A percentile compares a stretch with the other conserved stretches of the same genome.
Evolutionary conservation across 2,329 filamentous ascomycete species (phyloP).

Genomic region (Aspergillus japonicus): DNA sequence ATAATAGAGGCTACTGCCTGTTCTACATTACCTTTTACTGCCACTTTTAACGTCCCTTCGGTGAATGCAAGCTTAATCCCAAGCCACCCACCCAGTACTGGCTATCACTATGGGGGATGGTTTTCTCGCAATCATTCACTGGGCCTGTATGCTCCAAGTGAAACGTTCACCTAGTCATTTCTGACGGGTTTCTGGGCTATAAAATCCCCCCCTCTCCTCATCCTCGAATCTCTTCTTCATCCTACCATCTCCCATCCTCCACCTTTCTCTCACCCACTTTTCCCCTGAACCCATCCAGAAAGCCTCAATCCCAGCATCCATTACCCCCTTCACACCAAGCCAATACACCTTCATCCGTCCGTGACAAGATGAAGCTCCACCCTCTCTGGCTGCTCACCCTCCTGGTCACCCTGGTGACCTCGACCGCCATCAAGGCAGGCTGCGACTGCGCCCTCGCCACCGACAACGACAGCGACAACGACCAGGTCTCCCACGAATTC

Average conservation of each 20-base stretch:
- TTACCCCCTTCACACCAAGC: neutral
- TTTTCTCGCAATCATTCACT: neutral
- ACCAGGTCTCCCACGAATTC: neutral
- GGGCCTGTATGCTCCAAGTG: neutral
- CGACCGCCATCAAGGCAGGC: neutral
- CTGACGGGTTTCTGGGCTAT: neutral
- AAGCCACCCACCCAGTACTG: neutral
- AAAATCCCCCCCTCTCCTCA: neutral
- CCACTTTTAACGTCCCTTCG: too few relatives aligned
- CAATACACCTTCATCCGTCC: neutral
- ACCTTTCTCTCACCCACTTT: neutral
- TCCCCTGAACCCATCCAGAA: neutral
- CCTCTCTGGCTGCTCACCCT: neutral
- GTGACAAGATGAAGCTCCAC: conserved; percentile 3
- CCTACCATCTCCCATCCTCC: neutral
- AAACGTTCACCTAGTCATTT: neutral
- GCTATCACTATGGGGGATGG: neutral
- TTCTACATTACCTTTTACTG: neutral
- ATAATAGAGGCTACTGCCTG: conserved; percentile 6
- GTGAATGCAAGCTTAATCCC: too few relatives aligned
- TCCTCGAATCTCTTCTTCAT: neutral
- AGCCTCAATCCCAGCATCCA: neutral
- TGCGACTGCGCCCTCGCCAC: neutral
- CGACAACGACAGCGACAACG: neutral
- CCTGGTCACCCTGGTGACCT: conserved; percentile 1